Evolutionary conservation across 768 basidiomycete genomes (phyloP).

Genomic region (Tulasnella sp.): DNA sequence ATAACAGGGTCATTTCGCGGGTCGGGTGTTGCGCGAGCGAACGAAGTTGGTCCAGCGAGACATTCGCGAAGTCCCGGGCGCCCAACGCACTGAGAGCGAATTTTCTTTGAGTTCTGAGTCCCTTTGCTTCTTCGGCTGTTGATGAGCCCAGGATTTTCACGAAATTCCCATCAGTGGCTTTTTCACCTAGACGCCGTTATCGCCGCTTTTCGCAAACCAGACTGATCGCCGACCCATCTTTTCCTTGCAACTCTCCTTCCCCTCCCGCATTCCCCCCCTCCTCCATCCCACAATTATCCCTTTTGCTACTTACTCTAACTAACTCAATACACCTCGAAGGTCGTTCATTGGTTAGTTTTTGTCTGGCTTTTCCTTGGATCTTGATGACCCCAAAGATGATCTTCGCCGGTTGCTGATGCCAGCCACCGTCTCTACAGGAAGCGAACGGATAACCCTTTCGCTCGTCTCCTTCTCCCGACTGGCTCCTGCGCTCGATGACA

Average conservation of each 20-base stretch:
- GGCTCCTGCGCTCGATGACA: neutral
- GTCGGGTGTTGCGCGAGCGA: neutral
- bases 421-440: neutral
- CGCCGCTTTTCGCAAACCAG: neutral
- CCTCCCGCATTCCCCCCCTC: neutral
- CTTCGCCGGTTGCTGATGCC: neutral
- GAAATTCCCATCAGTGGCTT: slow-evolving; percentile 1
- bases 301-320: neutral
- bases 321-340: neutral
- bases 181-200: neutral
- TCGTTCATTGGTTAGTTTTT: neutral
- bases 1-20: neutral
- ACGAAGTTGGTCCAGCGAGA: neutral
- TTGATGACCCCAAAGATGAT: neutral
- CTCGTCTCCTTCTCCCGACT: neutral
- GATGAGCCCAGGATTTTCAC: neutral
- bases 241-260: neutral
- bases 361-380: neutral
- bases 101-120: neutral
- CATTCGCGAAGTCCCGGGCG: neutral
- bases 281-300: neutral
- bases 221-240: neutral
- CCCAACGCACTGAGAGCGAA: neutral
- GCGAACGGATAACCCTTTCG: neutral
- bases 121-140: neutral